These are phyloP conservation scores for Salinomyces thailandicus DNA, from an alignment of 2,329 filamentous ascomycete genomes.

Conservation along the genomic window DNA sequence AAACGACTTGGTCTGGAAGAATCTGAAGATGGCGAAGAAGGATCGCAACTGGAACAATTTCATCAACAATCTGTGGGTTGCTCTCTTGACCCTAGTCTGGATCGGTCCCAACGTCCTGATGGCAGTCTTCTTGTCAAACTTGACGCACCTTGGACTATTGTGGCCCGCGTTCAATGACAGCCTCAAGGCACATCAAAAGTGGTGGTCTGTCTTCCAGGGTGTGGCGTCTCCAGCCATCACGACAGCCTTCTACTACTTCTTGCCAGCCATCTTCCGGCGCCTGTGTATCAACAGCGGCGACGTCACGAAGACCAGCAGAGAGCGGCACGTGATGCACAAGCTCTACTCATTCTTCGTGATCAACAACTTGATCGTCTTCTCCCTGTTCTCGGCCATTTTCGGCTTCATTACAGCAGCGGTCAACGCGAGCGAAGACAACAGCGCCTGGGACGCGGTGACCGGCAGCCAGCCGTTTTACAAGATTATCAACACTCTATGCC, in stretches of 20 bases:
- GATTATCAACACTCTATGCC: constrained; percentile 65
- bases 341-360: constrained; percentile 94
- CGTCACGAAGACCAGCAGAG: constrained; percentile 80
- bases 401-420: constrained; percentile 59
- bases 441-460: constrained; percentile 57
- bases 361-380: constrained; percentile 94
- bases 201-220: constrained; percentile 88
- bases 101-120: constrained; percentile 89
- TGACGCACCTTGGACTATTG: constrained; percentile 66
- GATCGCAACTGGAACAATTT: constrained; percentile 62
- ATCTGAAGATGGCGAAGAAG: constrained; percentile 61
- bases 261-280: constrained; percentile 85
- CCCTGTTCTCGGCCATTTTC: constrained; percentile 77
- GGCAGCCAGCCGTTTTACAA: constrained; percentile 51
- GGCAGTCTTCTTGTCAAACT: constrained; percentile 81
- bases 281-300: constrained; percentile 77
- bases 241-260: constrained; percentile 73
- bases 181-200: constrained; percentile 50
- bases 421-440: constrained; percentile 44
- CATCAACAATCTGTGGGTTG: constrained; percentile 76
- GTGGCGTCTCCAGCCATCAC: constrained; percentile 78
- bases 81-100: constrained; percentile 71
- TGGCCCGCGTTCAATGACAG: constrained; percentile 65
- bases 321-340: constrained; percentile 81
- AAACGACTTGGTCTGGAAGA: constrained; percentile 93